Evolutionary conservation across 371 early-diverging fungal species (phyloP).

Genomic region (Mortierella sp.): DNA sequence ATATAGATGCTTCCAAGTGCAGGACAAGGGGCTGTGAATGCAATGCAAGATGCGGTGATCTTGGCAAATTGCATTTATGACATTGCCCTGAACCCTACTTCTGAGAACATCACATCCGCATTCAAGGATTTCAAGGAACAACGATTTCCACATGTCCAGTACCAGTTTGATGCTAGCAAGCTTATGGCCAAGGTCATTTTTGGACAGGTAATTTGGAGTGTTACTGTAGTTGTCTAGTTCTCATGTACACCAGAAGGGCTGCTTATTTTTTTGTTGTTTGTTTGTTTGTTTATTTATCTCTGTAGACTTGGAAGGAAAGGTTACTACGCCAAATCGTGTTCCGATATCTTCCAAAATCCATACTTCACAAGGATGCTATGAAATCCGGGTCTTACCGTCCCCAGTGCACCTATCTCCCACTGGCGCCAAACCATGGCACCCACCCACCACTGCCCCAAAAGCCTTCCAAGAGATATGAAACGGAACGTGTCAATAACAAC

Average conservation of each 20-base stretch:
- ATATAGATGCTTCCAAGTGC: slow-evolving; percentile 26
- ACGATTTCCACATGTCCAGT: slow-evolving; percentile 19
- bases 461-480: slow-evolving; percentile 15
- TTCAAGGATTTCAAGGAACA: slow-evolving; percentile 28
- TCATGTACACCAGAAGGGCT: neutral
- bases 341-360: slow-evolving; percentile 15
- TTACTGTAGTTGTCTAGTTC: neutral
- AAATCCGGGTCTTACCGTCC: slow-evolving; percentile 18
- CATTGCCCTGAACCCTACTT: slow-evolving; percentile 10
- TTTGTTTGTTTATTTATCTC: neutral
- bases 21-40: slow-evolving; percentile 38
- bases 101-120: slow-evolving; percentile 25
- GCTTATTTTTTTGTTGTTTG: neutral
- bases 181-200: slow-evolving; percentile 25
- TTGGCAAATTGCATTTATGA: slow-evolving; percentile 36
- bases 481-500: slow-evolving; percentile 1
- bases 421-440: slow-evolving; percentile 11
- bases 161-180: slow-evolving; percentile 20
- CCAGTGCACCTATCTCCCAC: slow-evolving; percentile 18
- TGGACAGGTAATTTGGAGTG: slow-evolving; percentile 13
- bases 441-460: slow-evolving; percentile 8
- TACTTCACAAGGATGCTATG: neutral
- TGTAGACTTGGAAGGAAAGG: slow-evolving; percentile 23
- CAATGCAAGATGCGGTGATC: slow-evolving; percentile 35
- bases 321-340: slow-evolving; percentile 17